Evolutionary conservation across 1,284 basidiomycete genomes (phyloP).

Genomic region (Grifola frondosa): DNA sequence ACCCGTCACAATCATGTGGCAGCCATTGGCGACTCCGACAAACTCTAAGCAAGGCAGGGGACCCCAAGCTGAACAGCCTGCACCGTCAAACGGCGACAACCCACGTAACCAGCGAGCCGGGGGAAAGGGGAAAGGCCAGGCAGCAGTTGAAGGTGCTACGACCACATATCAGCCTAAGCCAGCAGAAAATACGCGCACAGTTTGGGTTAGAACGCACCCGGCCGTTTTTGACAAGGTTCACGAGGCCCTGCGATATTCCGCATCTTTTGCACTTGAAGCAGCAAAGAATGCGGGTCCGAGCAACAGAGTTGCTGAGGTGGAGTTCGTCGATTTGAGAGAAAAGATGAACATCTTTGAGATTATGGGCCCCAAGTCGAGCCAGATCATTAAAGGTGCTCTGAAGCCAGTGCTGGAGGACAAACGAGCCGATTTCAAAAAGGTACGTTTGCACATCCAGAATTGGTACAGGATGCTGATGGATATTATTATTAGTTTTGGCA

Average conservation of each 20-base stretch:
- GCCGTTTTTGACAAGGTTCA: constrained; percentile 60
- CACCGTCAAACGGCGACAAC: too few relatives aligned
- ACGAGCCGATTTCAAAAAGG: constrained; percentile 61
- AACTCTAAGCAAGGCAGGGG: background rate
- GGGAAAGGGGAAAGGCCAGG: constrained; percentile 21
- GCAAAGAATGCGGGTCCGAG: constrained; percentile 34
- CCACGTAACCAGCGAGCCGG: too few relatives aligned
- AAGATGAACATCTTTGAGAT: constrained; percentile 83
- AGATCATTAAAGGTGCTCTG: constrained; percentile 74
- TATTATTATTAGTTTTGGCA: constrained; percentile 64
- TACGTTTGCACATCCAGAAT: constrained; percentile 27
- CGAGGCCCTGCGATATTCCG: constrained; percentile 48
- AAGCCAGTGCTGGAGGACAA: constrained; percentile 53
- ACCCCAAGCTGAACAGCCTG: constrained; percentile 24
- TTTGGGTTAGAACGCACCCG: constrained; percentile 84
- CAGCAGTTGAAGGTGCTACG: constrained; percentile 7
- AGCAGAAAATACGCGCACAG: constrained; percentile 40
- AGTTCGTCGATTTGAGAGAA: constrained; percentile 68
- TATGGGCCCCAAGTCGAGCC: constrained; percentile 80
- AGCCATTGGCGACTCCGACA: constrained; percentile 28
- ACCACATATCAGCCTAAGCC: constrained; percentile 14
- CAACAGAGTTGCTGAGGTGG: constrained; percentile 43
- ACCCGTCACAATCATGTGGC: constrained; percentile 77
- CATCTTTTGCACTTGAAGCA: constrained; percentile 48
- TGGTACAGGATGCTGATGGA: background rate